phyloP scores from a whole-genome alignment of 2,329 filamentous ascomycete genomes.

The Massarina eburnea region DNA sequence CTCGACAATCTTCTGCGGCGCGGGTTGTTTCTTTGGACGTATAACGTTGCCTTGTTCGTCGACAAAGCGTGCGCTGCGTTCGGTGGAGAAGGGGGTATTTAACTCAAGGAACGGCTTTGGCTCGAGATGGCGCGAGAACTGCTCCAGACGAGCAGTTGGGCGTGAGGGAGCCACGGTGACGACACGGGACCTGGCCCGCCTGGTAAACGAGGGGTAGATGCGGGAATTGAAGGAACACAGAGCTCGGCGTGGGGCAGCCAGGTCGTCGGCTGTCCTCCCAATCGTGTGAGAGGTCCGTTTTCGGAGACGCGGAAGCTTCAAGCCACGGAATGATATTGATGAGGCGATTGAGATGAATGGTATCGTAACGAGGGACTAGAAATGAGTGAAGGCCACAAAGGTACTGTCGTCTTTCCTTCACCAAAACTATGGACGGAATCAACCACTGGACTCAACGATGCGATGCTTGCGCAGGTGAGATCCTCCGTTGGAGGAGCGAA shows the following conservation, averaged over 20 bases:
- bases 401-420: no score
- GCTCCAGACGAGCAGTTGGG: conserved; percentile 55
- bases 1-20: conserved; percentile 12
- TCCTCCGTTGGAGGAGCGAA: no score
- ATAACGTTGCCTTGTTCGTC: conserved; percentile 54
- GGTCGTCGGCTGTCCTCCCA: conserved; percentile 28
- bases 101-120: conserved; percentile 58
- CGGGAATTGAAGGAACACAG: conserved; percentile 29
- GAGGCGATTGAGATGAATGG: no score
- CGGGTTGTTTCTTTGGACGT: conserved; percentile 13
- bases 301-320: no score
- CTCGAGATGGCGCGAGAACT: conserved; percentile 64
- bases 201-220: conserved; percentile 32
- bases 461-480: no score
- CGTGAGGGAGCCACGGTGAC: conserved; percentile 33
- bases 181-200: conserved; percentile 24
- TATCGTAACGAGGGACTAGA: no score
- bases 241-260: conserved; percentile 35
- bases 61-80: conserved; percentile 53
- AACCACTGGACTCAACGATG: no score
- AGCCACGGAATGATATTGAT: no score
- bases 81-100: conserved; percentile 65
- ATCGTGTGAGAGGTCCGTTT: no score
- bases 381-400: no score
- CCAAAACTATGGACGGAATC: no score